Percentiles rank a stretch among this genome's conserved stretches.
These are phyloP conservation scores for Apiotrichum montevideense DNA, from an alignment of 1,284 basidiomycete species.

Conservation along the genomic window DNA sequence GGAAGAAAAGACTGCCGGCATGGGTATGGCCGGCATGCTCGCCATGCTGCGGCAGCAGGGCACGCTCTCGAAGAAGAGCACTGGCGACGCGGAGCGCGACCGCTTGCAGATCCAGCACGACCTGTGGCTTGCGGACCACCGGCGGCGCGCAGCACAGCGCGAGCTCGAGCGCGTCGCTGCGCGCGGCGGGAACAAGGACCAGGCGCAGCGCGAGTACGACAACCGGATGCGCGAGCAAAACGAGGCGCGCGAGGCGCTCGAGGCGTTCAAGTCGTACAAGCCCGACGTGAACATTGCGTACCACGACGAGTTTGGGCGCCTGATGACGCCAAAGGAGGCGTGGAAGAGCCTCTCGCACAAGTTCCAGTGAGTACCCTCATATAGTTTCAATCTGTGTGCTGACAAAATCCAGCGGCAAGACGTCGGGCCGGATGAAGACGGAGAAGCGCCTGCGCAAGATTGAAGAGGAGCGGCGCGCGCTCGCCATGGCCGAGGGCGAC, in stretches of 20 bases:
- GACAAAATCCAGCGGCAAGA: slow-evolving; percentile 58
- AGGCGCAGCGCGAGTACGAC: slow-evolving; percentile 89
- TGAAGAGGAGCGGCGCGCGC: slow-evolving; percentile 83
- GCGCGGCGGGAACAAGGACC: slow-evolving; percentile 79
- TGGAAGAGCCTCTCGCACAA: slow-evolving; percentile 93
- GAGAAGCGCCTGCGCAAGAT: slow-evolving; percentile 91
- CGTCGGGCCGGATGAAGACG: slow-evolving; percentile 85
- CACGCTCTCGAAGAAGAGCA: slow-evolving; percentile 61
- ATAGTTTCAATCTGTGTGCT: background rate
- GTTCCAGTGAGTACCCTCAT: slow-evolving; percentile 56
- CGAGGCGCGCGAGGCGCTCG: slow-evolving; percentile 75
- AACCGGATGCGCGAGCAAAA: slow-evolving; percentile 85
- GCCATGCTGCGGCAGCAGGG: slow-evolving; percentile 87
- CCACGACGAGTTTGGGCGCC: slow-evolving; percentile 83
- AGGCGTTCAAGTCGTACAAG: slow-evolving; percentile 87
- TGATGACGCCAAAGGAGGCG: slow-evolving; percentile 85
- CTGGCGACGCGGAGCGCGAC: slow-evolving; percentile 57
- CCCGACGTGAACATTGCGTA: slow-evolving; percentile 95
- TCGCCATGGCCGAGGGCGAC: slow-evolving; percentile 84
- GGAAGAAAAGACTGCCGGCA: slow-evolving; percentile 62
- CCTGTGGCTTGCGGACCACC: slow-evolving; percentile 81
- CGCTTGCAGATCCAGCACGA: slow-evolving; percentile 76
- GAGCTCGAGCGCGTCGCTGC: slow-evolving; percentile 70
- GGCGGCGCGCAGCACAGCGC: slow-evolving; percentile 65
- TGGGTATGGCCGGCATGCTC: slow-evolving; percentile 82